These are phyloP conservation scores for Gymnopilus dilepis DNA, from an alignment of 768 basidiomycete species.

Conservation along the genomic window DNA sequence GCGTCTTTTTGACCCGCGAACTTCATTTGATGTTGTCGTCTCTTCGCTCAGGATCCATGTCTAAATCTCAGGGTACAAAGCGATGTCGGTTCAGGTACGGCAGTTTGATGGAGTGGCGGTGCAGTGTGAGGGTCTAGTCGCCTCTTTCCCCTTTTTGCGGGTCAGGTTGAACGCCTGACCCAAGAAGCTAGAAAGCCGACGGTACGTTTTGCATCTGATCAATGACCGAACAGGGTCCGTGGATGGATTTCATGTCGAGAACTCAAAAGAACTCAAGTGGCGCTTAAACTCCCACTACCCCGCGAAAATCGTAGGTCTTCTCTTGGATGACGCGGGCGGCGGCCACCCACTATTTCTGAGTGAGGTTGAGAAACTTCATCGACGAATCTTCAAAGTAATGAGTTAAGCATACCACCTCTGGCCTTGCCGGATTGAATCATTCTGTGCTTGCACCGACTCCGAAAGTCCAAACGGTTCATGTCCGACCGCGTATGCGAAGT, in stretches of 20 bases:
- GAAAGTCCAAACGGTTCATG: neutral
- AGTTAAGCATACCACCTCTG: neutral
- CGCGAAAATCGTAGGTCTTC: constrained; percentile 21
- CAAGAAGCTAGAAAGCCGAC: constrained; percentile 23
- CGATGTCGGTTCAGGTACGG: constrained; percentile 18
- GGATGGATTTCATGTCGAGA: neutral
- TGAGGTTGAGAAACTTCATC: neutral
- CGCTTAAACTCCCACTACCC: neutral
- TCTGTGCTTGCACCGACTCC: neutral
- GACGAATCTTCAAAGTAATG: neutral
- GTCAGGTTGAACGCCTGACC: neutral
- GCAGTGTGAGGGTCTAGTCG: constrained; percentile 22
- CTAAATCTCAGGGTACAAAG: constrained; percentile 15
- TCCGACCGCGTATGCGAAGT: neutral
- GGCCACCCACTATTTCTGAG: too few relatives aligned
- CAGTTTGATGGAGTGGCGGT: constrained; percentile 23
- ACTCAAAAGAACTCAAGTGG: neutral
- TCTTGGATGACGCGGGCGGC: neutral
- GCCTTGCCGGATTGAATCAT: too few relatives aligned
- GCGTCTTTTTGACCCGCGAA: neutral
- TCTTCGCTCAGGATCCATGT: constrained; percentile 19
- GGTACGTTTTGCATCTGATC: constrained; percentile 13
- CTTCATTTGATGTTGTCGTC: neutral
- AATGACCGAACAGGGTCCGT: constrained; percentile 5
- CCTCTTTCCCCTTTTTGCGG: constrained; percentile 2